Evolutionary conservation across 805 yeast species (phyloP), one percentile per base, ranked within the genome.

Genomic region (Vanderwaltozyma yarrowii): DNA sequence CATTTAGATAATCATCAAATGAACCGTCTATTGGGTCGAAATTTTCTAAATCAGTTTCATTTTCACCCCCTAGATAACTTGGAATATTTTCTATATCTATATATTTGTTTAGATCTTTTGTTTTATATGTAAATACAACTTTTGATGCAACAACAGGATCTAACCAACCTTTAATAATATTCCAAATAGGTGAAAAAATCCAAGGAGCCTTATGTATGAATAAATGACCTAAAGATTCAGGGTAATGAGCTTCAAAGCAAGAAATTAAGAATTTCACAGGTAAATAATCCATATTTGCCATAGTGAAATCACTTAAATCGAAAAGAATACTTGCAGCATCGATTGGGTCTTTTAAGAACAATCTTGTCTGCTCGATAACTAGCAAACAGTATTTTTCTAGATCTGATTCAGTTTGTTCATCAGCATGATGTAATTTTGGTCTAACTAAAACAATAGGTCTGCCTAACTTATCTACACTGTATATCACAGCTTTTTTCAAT

Each of bases 71-170:
- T 42, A 88, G 60, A 29, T 71, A 74, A 45, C 67, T 64, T 23
- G 94, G 88, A 45, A 92, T 69, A 50, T 74, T 67, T 20, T 73
- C 65, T 21, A 62, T 54, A 32, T 73, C 77, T 29, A 89, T 74
- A 56, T 66, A 75, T 47, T 80, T 69, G 33, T 65, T 67, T 50
- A 89, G 62, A 39, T 92, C 96, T 40, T 76, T 72, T 19, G 66
- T 57, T 46, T 67, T 68, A 53, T 82, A 80, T 18, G 95, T 83
- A 63, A 89, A 92, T 32, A 75, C 73, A 50, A 92, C 85, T 62
- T 89, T 89, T 19, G 89, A 71, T 0, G 96, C 95, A 39, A 89
- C 96, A 18, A 85, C 96, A 3, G 97, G 97, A 57, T 92, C 97
- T 40, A 89, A 68, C 97, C 96, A 89, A 50, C 80, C 78, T 60